Conservation (phyloP, 208 protist genomes). For the Wallacemonas rigidus region DNA sequence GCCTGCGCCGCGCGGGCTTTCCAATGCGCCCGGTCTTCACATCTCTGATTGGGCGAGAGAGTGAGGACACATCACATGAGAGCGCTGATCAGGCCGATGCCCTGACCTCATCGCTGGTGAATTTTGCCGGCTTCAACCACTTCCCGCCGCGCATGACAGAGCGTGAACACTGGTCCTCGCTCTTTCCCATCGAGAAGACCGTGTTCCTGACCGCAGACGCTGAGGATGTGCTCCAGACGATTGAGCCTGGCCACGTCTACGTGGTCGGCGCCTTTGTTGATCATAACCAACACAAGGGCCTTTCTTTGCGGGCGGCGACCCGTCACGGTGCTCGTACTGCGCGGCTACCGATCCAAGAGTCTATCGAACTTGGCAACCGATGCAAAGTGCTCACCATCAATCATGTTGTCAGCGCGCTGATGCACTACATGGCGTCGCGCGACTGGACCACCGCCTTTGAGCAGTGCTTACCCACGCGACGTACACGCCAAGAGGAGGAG, state of each 20-base stretch:
- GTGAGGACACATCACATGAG: constrained; percentile 10
- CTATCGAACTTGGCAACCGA: constrained; percentile 79
- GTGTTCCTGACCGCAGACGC: constrained; percentile 85
- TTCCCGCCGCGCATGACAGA: constrained; percentile 48
- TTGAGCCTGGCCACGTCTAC: constrained; percentile 69
- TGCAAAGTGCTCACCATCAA: constrained; percentile 92
- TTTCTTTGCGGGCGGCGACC: constrained; percentile 54
- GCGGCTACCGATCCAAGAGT: constrained; percentile 77
- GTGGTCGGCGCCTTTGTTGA: constrained; percentile 91
- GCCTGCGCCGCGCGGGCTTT: constrained; percentile 64
- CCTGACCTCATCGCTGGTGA: constrained; percentile 30
- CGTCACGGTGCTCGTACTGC: constrained; percentile 74
- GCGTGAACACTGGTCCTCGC: constrained; percentile 63
- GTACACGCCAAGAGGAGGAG: constrained; percentile 42
- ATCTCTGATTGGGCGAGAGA: constrained; percentile 54
- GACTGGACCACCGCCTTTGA: constrained; percentile 75
- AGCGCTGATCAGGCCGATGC: constrained; percentile 31
- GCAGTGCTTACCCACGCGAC: constrained; percentile 65
- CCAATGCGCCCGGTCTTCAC: constrained; percentile 77
- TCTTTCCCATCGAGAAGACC: constrained; percentile 45
- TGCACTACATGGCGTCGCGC: constrained; percentile 39
- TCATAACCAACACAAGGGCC: constrained; percentile 83
- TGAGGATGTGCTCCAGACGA: constrained; percentile 50
- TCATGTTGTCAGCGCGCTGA: constrained; percentile 81
- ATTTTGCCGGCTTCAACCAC: constrained; percentile 73